Conservation (phyloP, 805 yeast species). For the Komagataella phaffii region DNA sequence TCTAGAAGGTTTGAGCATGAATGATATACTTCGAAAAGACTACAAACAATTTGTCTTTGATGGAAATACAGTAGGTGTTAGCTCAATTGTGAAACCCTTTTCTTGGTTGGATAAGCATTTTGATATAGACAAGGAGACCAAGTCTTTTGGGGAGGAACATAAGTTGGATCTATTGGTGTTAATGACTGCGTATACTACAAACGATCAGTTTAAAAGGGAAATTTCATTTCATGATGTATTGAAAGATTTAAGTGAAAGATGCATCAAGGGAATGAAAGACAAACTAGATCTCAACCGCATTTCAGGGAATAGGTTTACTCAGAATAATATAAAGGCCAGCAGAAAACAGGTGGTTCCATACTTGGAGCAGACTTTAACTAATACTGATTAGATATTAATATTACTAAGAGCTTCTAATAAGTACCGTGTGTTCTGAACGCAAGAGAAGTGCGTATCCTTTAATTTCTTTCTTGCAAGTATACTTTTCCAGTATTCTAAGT, state of each 20-base stretch:
- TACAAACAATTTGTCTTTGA: conserved; percentile 54
- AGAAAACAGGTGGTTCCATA: conserved; percentile 82
- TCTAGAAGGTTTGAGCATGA: conserved; percentile 41
- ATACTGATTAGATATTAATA: neutral
- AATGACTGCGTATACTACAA: conserved; percentile 30
- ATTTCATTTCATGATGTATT: conserved; percentile 16
- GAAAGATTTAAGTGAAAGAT: conserved; percentile 5
- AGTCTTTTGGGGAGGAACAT: conserved; percentile 14
- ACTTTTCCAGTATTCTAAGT: neutral
- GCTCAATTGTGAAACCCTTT: conserved; percentile 57
- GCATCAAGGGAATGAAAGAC: conserved; percentile 7
- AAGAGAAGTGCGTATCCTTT: neutral
- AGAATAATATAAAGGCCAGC: conserved; percentile 43
- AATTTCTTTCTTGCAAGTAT: neutral
- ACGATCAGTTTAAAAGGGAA: conserved; percentile 27
- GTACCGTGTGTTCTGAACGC: neutral
- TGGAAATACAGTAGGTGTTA: conserved; percentile 47
- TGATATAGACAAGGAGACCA: conserved; percentile 9
- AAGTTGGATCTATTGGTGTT: conserved; percentile 26
- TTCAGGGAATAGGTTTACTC: conserved; percentile 6
- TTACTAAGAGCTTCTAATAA: neutral
- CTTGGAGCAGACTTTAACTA: conserved; percentile 8
- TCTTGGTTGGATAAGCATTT: conserved; percentile 29
- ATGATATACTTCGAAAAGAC: conserved; percentile 67
- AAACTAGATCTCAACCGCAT: conserved; percentile 14